Conservation (phyloP, 2,329 filamentous ascomycete species). For the Pseudonectria foliicola region DNA sequence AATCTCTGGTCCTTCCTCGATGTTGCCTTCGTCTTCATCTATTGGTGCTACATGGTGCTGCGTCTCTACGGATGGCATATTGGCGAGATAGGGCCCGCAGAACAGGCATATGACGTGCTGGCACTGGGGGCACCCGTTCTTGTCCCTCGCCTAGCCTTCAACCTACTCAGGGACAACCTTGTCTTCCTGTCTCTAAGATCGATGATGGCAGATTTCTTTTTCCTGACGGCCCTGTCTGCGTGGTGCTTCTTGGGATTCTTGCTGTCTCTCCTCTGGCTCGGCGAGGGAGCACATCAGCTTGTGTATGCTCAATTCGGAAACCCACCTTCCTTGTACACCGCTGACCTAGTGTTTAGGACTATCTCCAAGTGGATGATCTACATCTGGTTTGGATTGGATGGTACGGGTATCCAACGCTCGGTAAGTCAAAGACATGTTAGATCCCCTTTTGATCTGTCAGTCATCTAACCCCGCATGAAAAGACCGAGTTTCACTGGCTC, state of each 20-base stretch:
- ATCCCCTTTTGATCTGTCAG: not conserved
- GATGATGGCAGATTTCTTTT: conserved; percentile 82
- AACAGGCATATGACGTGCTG: conserved; percentile 71
- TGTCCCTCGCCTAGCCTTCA: conserved; percentile 74
- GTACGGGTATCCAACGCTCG: conserved; percentile 53
- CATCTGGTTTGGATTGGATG: conserved; percentile 87
- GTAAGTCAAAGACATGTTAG: conserved; percentile 24
- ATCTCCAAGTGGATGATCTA: conserved; percentile 89
- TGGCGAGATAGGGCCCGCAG: conserved; percentile 40
- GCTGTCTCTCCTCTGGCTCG: conserved; percentile 72
- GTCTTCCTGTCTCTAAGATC: conserved; percentile 73
- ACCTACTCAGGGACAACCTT: conserved; percentile 75
- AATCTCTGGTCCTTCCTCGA: conserved; percentile 87
- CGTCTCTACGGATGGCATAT: conserved; percentile 57
- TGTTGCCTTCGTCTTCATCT: conserved; percentile 68
- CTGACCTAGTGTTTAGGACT: conserved; percentile 35
- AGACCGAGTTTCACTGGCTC: conserved; percentile 70
- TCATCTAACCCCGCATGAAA: conserved; percentile 4
- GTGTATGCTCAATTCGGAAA: conserved; percentile 33
- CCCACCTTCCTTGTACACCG: not conserved
- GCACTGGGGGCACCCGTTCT: conserved; percentile 72
- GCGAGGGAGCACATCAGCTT: conserved; percentile 53
- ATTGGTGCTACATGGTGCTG: conserved; percentile 58
- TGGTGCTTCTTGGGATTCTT: conserved; percentile 85
- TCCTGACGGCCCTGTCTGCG: conserved; percentile 64